Percentiles rank a stretch among this genome's conserved stretches.
phyloP scores from a whole-genome alignment of 2,329 filamentous ascomycete species.

The Leptographium wingfieldii region DNA sequence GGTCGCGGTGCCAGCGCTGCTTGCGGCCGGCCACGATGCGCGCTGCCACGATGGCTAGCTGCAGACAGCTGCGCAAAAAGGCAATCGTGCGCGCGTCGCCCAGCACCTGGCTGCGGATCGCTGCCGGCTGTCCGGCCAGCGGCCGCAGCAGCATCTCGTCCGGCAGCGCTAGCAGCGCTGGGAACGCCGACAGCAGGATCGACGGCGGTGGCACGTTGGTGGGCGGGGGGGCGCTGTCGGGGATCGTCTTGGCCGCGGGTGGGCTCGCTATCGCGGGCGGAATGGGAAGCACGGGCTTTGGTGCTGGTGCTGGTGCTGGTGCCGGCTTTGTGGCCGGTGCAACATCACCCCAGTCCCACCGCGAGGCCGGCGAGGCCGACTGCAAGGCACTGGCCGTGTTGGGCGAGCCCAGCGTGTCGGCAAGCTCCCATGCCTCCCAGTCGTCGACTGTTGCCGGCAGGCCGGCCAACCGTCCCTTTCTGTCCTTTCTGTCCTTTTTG shows the following conservation, averaged over 20 bases:
- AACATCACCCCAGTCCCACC: conserved; percentile 34
- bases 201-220: conserved; percentile 85
- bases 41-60: conserved; percentile 54
- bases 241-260: conserved; percentile 2
- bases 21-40: conserved; percentile 76
- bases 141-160: conserved; percentile 53
- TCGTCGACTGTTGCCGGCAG: conserved; percentile 19
- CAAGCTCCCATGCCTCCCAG: conserved; percentile 29
- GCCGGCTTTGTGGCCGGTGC: neutral
- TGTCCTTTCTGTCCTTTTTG: neutral
- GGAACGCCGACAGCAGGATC: conserved; percentile 65
- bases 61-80: conserved; percentile 54
- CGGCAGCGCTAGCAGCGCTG: conserved; percentile 54
- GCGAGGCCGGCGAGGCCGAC: conserved; percentile 6
- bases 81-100: conserved; percentile 46
- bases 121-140: conserved; percentile 43
- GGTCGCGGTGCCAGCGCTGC: conserved; percentile 82
- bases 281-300: neutral
- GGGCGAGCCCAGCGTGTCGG: conserved; percentile 1
- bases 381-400: neutral
- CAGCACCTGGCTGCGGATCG: conserved; percentile 50
- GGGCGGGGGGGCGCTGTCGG: conserved; percentile 44
- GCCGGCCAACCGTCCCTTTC: conserved; percentile 15
- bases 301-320: neutral
- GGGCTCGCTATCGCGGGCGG: neutral